Evolutionary conservation across 2,329 filamentous ascomycete species (phyloP), one percentile per base, ranked within the genome.

Genomic region (Stachybotrys chartarum): DNA sequence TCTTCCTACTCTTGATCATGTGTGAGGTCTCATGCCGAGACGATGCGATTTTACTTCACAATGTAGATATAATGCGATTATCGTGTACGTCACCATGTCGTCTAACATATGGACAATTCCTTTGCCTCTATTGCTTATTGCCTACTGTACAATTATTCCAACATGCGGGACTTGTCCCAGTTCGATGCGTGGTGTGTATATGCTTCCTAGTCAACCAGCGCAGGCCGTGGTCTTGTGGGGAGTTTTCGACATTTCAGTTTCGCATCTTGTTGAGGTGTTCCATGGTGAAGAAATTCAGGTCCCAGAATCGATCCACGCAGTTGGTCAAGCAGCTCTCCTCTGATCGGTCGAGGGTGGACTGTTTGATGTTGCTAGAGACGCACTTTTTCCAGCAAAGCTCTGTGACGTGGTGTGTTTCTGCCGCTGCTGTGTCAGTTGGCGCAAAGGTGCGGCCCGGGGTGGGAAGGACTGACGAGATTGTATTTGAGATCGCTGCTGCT

Each of bases 331-430:
- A 99, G 8, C 78, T 75, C 76, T 94, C 87, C 76, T 99, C 94
- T 58, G 74, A 77, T 66, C 80, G 82, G 62, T 95, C 90, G 62
- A 99, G 78, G 65, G 84, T 83, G 31, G 84, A 82, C 58, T 79
- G 82, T 63, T 86, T 85, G 70, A 97, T 87, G 56, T 79, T 80
- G 54, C 84, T 78, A 8, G 88, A 87, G 58, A 97, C 79, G 78
- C 94, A 99, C 77, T 97, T 97, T 69, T 86, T 91, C 86, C 92
- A 99, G 82, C 94, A 99, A 58, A 88, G 83, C 65, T 94, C 88
- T 48, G 79, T 83, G 54, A 84, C 66, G 59, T 68, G 72, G 66
- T 83, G 80, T 12, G 80, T 78, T 68, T 78, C 80, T 84, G 55
- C 35, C 10, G 18, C 3, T 31, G 57, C 35, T 39, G 35, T 48